Evolutionary conservation across 345 rosid genomes (phyloP).

Genomic region (Acer saccharum): DNA sequence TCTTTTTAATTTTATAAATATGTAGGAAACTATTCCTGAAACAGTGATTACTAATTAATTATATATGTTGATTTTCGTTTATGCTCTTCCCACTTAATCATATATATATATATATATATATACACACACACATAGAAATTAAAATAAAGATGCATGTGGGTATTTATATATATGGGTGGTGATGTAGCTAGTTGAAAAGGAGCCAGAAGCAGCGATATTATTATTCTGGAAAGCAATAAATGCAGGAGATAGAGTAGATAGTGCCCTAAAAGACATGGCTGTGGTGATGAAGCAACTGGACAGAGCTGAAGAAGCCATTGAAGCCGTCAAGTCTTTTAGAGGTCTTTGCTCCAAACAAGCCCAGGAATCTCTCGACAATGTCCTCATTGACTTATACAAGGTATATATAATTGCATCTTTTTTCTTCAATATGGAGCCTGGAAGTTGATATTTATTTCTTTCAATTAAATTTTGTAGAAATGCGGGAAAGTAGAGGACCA

Average conservation of each 20-base stretch:
- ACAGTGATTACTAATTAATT: background rate
- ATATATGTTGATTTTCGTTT: background rate
- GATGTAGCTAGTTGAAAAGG: slow-evolving; percentile 66
- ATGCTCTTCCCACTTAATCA: background rate
- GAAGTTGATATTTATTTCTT: too few species aligned
- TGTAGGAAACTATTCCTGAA: too few species aligned
- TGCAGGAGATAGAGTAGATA: slow-evolving; percentile 76
- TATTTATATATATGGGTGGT: too few species aligned
- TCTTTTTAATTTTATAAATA: background rate
- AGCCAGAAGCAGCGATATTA: slow-evolving; percentile 78
- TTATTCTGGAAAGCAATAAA: slow-evolving; percentile 94
- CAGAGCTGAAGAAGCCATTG: slow-evolving; percentile 85
- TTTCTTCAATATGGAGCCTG: background rate
- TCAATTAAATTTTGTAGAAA: slow-evolving; percentile 46
- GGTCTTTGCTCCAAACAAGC: slow-evolving; percentile 76
- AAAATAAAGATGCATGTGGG: background rate
- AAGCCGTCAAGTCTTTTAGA: slow-evolving; percentile 86
- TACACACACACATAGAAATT: too few species aligned
- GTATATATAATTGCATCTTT: slow-evolving; percentile 20
- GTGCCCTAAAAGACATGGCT: slow-evolving; percentile 91
- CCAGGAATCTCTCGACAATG: slow-evolving; percentile 89
- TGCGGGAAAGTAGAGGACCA: slow-evolving; percentile 87
- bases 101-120: too few species aligned
- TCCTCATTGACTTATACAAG: slow-evolving; percentile 94
- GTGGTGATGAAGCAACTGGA: slow-evolving; percentile 87